Evolutionary conservation across 2,329 filamentous ascomycete genomes (phyloP).

Genomic region (Acarospora socialis): DNA sequence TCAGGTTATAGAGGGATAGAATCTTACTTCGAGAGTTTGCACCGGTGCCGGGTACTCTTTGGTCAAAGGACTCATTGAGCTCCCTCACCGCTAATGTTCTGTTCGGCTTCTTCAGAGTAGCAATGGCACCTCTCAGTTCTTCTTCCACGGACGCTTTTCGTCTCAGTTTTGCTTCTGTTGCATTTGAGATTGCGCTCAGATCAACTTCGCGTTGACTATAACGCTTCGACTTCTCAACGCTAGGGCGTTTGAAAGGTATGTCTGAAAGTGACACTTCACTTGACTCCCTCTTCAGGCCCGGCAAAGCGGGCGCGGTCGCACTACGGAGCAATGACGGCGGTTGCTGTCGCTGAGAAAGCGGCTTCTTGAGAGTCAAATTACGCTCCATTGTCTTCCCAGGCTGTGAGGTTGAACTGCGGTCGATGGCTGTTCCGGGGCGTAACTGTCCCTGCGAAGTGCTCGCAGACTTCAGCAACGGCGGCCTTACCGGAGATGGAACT

Average conservation of each 20-base stretch:
- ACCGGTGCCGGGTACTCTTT: slow-evolving; percentile 4
- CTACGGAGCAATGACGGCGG: slow-evolving; percentile 28
- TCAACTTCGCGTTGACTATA: slow-evolving; percentile 36
- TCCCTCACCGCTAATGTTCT: slow-evolving; percentile 31
- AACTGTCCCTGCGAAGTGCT: slow-evolving; percentile 16
- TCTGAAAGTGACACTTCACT: slow-evolving; percentile 26
- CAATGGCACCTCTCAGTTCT: slow-evolving; percentile 34
- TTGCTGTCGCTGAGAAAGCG: slow-evolving; percentile 19
- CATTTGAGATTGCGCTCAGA: slow-evolving; percentile 29
- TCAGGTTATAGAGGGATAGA: no score
- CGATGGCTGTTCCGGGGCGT: slow-evolving; percentile 21
- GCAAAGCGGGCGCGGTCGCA: slow-evolving; percentile 27
- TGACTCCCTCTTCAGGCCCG: slow-evolving; percentile 26
- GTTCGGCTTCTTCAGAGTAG: slow-evolving; percentile 33
- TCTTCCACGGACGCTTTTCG: slow-evolving; percentile 32
- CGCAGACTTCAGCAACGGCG: slow-evolving; percentile 20
- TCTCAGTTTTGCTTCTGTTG: slow-evolving; percentile 31
- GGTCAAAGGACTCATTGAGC: slow-evolving; percentile 23
- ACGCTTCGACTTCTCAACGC: slow-evolving; percentile 31
- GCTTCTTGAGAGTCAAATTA: slow-evolving; percentile 32
- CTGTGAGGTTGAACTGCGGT: slow-evolving; percentile 16
- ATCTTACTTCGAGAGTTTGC: slow-evolving; percentile 10
- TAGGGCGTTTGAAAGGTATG: slow-evolving; percentile 25
- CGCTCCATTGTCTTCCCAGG: slow-evolving; percentile 29
- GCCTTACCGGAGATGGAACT: slow-evolving; percentile 23